Evolutionary conservation across 225 moss, liverwort and hornwort species (phyloP), one percentile per base, ranked within the genome.

Genomic region (Asterella californica): DNA sequence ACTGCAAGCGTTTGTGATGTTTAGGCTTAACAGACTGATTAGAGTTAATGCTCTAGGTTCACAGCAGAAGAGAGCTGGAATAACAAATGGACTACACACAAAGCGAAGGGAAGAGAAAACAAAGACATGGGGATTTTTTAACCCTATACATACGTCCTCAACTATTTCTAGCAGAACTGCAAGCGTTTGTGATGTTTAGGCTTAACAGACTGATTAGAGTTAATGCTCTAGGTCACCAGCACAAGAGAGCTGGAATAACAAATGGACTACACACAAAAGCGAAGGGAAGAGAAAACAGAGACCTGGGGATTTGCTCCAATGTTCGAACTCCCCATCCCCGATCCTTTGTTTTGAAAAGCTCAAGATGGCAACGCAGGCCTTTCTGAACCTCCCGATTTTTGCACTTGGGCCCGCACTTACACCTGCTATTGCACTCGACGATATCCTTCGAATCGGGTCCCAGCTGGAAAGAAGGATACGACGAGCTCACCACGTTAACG

Each of bases 321-420:
- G 90, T 85, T 75, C 91, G 92, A 50, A 96, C 94, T 83, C 92
- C 96, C 96, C 96, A 96, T 68, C 96, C 96, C 49, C 92, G 89
- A 76, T 94, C 90, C 63, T 33, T 74, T 32, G 94, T 94, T 85
- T 92, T 96, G 78, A 91, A 96, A 59, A 96, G 84, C 85, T 96
- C 96, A 79, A 96, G 90, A 45, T 88, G 85, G 68, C 83, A 88
- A 67, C 87, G 86, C 79, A 96, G 83, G 53, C 96, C 96, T 78
- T 88, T 96, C 37, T 96, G 94, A 83, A 96, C 91, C 84, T 94
- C 96, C 62, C 89, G 83, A 74, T 96, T 94, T 15, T 88, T 89
- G 83, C 96, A 96, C 15, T 73, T 77, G 61, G 84, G 80, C 69
- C 96, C 91, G 73, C 96, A 96, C 60, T 83, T 90, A 85, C 96